These are phyloP conservation scores for Aspergillus sclerotioniger DNA, from an alignment of 495 filamentous ascomycete genomes.

Conservation along the genomic window DNA sequence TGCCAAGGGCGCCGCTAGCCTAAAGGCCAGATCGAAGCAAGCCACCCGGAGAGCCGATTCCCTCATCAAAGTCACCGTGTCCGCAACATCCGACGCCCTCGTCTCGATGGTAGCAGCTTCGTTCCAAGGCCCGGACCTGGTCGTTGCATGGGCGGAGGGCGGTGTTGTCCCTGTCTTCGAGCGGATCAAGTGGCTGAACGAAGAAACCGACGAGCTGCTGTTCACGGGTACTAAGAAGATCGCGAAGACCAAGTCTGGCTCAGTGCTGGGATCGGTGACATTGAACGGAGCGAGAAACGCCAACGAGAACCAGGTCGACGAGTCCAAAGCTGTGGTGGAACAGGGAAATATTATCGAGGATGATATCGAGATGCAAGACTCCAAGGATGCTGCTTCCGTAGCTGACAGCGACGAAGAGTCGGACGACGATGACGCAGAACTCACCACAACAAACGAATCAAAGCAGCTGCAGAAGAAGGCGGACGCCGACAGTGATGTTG, in stretches of 20 bases:
- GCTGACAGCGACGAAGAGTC: slow-evolving; percentile 36
- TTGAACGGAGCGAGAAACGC: slow-evolving; percentile 61
- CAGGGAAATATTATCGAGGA: slow-evolving; percentile 39
- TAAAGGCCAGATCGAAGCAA: slow-evolving; percentile 48
- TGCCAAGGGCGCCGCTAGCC: slow-evolving; percentile 29
- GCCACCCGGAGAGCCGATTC: slow-evolving; percentile 51
- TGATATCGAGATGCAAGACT: slow-evolving; percentile 54
- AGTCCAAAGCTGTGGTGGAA: slow-evolving; percentile 68
- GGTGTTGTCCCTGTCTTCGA: slow-evolving; percentile 57
- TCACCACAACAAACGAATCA: slow-evolving; percentile 34
- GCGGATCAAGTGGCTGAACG: slow-evolving; percentile 49
- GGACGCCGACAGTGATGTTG: slow-evolving; percentile 41
- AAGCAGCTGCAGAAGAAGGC: slow-evolving; percentile 31
- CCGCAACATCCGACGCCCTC: slow-evolving; percentile 39
- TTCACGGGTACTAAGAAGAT: slow-evolving; percentile 49
- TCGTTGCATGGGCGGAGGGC: slow-evolving; percentile 55
- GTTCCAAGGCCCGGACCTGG: slow-evolving; percentile 49
- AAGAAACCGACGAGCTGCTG: slow-evolving; percentile 44
- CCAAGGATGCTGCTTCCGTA: slow-evolving; percentile 31
- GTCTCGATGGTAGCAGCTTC: slow-evolving; percentile 47
- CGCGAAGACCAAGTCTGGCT: slow-evolving; percentile 43
- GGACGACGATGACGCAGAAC: slow-evolving; percentile 41
- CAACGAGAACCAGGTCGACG: slow-evolving; percentile 65
- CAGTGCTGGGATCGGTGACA: slow-evolving; percentile 37
- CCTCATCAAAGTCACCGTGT: slow-evolving; percentile 48